These are phyloP conservation scores for Pulveroboletus sp. DNA, from an alignment of 768 basidiomycete genomes.

Conservation along the genomic window DNA sequence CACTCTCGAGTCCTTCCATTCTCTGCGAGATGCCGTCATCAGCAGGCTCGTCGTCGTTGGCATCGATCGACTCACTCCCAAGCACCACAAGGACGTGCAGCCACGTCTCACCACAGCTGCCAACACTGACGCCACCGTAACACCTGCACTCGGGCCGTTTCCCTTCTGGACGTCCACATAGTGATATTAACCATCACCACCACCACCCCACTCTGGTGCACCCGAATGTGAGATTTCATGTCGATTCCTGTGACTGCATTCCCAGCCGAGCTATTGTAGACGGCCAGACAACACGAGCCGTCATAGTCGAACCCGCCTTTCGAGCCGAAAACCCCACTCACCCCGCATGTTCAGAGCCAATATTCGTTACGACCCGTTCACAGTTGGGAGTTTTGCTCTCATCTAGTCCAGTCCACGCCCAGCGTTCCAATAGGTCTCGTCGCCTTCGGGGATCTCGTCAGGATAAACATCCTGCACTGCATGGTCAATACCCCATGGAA, in stretches of 20 bases:
- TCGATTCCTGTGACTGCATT: neutral
- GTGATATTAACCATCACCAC: slow-evolving; percentile 12
- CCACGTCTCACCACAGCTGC: slow-evolving; percentile 53
- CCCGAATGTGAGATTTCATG: neutral
- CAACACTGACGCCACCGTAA: slow-evolving; percentile 65
- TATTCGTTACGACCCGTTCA: slow-evolving; percentile 5
- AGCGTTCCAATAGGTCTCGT: neutral
- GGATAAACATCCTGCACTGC: slow-evolving; percentile 7
- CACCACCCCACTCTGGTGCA: neutral
- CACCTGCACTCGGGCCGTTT: slow-evolving; percentile 53
- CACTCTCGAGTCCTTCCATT: neutral
- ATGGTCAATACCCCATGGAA: neutral
- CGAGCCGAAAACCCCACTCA: slow-evolving; percentile 3
- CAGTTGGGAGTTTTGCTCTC: neutral
- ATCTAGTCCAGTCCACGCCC: neutral
- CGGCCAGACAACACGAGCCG: neutral
- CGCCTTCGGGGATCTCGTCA: neutral
- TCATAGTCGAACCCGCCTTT: slow-evolving; percentile 2
- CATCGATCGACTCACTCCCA: slow-evolving; percentile 45
- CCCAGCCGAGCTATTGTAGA: slow-evolving; percentile 2
- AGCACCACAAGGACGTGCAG: slow-evolving; percentile 70
- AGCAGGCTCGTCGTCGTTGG: neutral
- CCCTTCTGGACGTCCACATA: neutral
- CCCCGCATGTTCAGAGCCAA: slow-evolving; percentile 11
- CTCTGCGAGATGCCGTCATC: slow-evolving; percentile 6